Conservation (phyloP, 1,139 yeast species). For the Saccharomyces hybrid region DNA sequence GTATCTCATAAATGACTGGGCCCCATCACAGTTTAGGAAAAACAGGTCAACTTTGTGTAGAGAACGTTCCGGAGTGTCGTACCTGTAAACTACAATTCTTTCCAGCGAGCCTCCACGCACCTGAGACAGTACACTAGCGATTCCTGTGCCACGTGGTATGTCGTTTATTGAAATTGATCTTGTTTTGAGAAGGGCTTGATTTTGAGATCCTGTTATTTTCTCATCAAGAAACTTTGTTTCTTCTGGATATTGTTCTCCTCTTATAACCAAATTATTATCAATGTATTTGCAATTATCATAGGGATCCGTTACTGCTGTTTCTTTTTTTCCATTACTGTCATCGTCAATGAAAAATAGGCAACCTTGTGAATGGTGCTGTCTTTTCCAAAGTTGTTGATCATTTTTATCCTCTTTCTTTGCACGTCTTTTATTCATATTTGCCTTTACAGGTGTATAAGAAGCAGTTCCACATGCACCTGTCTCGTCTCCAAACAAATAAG, state of each 20-base stretch:
- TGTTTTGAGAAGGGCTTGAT: background rate
- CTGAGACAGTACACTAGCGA: constrained; percentile 48
- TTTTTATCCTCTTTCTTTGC: constrained; percentile 10
- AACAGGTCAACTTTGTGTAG: constrained; percentile 39
- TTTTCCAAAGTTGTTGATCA: background rate
- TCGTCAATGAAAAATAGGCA: constrained; percentile 1
- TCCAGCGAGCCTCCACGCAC: constrained; percentile 73
- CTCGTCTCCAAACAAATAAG: constrained; percentile 12
- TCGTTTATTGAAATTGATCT: constrained; percentile 33
- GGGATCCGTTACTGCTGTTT: background rate
- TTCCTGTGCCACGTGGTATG: constrained; percentile 39
- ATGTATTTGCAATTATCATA: background rate
- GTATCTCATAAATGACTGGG: constrained; percentile 47
- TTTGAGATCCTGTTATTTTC: background rate
- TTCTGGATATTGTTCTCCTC: background rate
- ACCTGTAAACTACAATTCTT: constrained; percentile 33
- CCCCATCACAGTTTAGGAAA: constrained; percentile 49
- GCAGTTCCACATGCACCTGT: constrained; percentile 1
- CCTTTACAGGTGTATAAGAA: background rate
- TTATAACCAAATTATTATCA: background rate
- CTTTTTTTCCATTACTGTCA: background rate
- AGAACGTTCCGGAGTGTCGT: constrained; percentile 6
- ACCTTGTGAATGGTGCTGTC: background rate
- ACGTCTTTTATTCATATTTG: constrained; percentile 1
- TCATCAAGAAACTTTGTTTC: background rate